phyloP scores from a whole-genome alignment of 352 stramenopile genomes.

The Globisporangium spinosum region DNA sequence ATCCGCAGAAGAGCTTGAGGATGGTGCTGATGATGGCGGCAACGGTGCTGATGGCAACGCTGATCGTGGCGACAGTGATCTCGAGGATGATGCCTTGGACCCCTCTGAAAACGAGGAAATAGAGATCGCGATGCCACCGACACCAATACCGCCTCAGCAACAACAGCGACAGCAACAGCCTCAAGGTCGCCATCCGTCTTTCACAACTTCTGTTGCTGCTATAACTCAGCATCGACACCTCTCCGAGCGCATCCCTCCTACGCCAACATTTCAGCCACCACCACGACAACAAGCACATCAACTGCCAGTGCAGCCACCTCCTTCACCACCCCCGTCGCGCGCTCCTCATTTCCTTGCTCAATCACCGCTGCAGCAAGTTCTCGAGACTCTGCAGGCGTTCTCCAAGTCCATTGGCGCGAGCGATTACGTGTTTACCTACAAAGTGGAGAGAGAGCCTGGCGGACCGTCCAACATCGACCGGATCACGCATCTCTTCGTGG shows the following conservation, averaged over 20 bases:
- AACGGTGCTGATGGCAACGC: not conserved
- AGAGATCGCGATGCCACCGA: not conserved
- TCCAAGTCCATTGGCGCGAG: not conserved
- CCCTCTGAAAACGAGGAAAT: not conserved
- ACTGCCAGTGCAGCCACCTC: not conserved
- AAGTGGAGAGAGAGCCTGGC: constrained; percentile 1
- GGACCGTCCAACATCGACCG: not conserved
- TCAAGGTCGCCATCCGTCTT: not conserved
- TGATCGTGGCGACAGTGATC: not conserved
- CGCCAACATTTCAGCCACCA: not conserved
- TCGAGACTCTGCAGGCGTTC: constrained; percentile 2
- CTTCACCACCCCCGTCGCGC: not conserved
- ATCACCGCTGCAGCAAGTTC: constrained; percentile 1
- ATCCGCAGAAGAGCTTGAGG: not conserved
- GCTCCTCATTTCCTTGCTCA: not conserved
- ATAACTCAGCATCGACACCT: not conserved
- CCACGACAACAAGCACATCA: not conserved
- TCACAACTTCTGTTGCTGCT: not conserved
- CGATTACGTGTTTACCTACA: constrained; percentile 7
- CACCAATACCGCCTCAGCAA: not conserved
- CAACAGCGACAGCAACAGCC: not conserved
- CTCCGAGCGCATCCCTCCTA: not conserved
- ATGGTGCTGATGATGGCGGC: not conserved
- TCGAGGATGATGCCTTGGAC: not conserved
- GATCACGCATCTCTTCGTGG: constrained; percentile 5